phyloP scores from a whole-genome alignment of 139 green algal species.

The Tetradesmus lagerheimii region DNA sequence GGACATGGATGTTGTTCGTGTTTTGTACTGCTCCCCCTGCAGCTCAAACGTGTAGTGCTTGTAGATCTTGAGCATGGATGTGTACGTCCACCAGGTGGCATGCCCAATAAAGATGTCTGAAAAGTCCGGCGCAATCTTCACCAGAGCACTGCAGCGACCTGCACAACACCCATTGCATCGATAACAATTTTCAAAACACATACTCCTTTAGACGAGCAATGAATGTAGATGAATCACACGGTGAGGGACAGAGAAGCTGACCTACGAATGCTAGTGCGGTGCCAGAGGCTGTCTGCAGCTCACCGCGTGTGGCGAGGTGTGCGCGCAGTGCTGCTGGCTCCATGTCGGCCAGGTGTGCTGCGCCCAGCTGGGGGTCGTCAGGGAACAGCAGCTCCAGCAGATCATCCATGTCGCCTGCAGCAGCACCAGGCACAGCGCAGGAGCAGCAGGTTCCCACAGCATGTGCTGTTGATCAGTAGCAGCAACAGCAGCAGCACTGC shows the following conservation, averaged over 20 bases:
- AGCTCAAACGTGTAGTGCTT: slow-evolving; percentile 61
- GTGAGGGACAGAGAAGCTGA: background rate
- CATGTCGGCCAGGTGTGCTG: slow-evolving; percentile 10
- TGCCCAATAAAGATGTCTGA: slow-evolving; percentile 72
- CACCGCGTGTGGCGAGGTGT: slow-evolving; percentile 52
- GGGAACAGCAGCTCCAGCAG: slow-evolving; percentile 57
- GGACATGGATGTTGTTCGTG: slow-evolving; percentile 34
- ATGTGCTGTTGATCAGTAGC: no score
- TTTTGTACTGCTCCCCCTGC: slow-evolving; percentile 28
- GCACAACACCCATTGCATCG: background rate
- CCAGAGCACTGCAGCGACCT: slow-evolving; percentile 63
- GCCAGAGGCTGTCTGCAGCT: no score
- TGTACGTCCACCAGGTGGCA: slow-evolving; percentile 78
- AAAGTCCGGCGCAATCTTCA: slow-evolving; percentile 71
- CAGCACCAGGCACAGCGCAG: background rate
- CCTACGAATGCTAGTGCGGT: no score
- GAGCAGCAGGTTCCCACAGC: background rate
- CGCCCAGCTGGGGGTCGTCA: background rate
- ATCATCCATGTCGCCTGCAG: slow-evolving; percentile 64
- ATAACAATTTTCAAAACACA: no score
- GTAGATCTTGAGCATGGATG: slow-evolving; percentile 75
- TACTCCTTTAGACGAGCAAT: background rate
- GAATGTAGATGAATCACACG: background rate
- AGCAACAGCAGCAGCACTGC: background rate
- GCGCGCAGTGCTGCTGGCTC: slow-evolving; percentile 31